Evolutionary conservation across 2,329 filamentous ascomycete genomes (phyloP), one percentile per base, ranked within the genome.

Genomic region (Cordyceps pruinosa): DNA sequence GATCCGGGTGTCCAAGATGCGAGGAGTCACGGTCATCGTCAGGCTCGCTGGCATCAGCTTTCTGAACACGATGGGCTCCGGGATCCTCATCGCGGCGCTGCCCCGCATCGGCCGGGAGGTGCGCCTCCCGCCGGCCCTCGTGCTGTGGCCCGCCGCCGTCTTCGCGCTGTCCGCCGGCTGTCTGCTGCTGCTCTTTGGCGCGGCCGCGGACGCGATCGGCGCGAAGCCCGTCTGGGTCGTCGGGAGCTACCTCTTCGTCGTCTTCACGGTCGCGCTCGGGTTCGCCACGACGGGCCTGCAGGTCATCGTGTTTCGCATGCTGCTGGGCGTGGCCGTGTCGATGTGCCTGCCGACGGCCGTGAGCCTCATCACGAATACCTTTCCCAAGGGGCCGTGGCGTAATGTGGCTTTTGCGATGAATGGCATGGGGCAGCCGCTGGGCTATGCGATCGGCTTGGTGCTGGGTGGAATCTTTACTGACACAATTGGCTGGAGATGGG

Each of bases 391-490:
- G 15, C 59, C 60, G 1, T 64, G 64, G 61, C 44, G 44, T 23
- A 77, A 76, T 45, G 68, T 71, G 2, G 74, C 69, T 0, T 77
- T 77, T 51, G 72, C 75, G 0, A 72, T 73, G 61, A 66, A 77
- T 12, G 76, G 78, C 1, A 70, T 77, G 60, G 73, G 73, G 2
- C 71, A 74, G 39, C 74, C 77, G 0, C 58, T 80, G 1, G 77
- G 78, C 0, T 81, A 78, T 47, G 75, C 77, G 0, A 58, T 78
- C 0, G 79, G 79, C 0, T 61, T 82, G 2, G 75, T 81, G 0
- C 67, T 80, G 0, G 77, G 76, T 6, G 78, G 78, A 19, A 65
- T 81, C 5, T 73, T 81, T 54, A 70, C 74, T 7, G 73, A 79
- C 46, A 73, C 70, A 0, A 69, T 74, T 6, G 77, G 76, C 3